Base-by-base conservation (phyloP, 306 rosid genomes). In the Astragalus membranaceus region DNA sequence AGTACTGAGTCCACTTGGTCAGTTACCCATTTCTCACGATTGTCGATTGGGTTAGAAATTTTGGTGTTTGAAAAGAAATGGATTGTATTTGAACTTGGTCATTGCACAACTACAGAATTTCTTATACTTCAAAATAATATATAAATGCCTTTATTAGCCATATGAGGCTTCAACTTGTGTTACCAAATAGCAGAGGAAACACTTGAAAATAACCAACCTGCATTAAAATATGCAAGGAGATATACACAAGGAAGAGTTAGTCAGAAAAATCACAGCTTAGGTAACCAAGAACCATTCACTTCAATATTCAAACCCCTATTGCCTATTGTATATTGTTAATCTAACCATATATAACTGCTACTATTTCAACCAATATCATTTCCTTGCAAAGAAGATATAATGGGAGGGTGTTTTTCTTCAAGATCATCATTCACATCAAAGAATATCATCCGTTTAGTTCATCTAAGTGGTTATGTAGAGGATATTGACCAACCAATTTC, bases 351-450 rank as follows among this genome's bases (percentile, higher is more conserved):
- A 32, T 14, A 64, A 10, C 7, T 30, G 16, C 63, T 51, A 52
- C 3, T 36, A 30, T 63, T 69, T 73, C 74, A 14, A 23, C 29
- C 32, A 56, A 14, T 69, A 55, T 56, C 56, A 26, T n/a, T 13
- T 47, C 9, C 6, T 10, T 13, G 36, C 3, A 43, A 36, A 59
- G 14, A 10, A 73, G 14, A 85, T 2, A 92, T 26, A 36, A 39
- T 92, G 96, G 98, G 98, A 26, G 82, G 81, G 4, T 88, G 96
- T 12, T 67, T 80, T 35, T 93, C 96, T 44, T 60, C 79, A 20
- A 67, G 74, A 52, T 70, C 86, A 42, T 62, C 85, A 20, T 62
- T 49, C 0, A 59, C 61, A 57, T 32, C 57, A 54, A 75, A 63
- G 17, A 61, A 68, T 16, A 75, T 30, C 14, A 68, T 90, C 4